Evolutionary conservation across 768 basidiomycete genomes (phyloP).

Genomic region (Kwoniella dendrophila): DNA sequence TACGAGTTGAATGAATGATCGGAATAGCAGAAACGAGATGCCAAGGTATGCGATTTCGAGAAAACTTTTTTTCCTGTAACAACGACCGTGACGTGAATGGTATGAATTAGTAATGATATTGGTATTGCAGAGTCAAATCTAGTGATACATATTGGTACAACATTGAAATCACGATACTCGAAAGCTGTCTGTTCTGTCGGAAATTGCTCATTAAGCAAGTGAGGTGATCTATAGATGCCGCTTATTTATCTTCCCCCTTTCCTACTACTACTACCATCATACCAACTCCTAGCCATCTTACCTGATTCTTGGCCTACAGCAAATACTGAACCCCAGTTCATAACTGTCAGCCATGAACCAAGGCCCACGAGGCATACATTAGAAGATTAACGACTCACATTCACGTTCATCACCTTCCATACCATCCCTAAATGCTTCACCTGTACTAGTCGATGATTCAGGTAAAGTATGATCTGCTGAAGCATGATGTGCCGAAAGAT

Average conservation of each 20-base stretch:
- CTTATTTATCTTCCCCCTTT: slow-evolving; percentile 13
- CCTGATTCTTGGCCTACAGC: slow-evolving; percentile 79
- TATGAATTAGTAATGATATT: no score
- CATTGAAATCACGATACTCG: no score
- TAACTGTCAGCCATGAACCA: not conserved
- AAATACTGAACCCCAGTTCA: slow-evolving; percentile 75
- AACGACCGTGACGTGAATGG: no score
- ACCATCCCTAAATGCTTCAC: slow-evolving; percentile 83
- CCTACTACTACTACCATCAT: slow-evolving; percentile 60
- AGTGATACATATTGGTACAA: no score
- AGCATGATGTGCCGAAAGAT: slow-evolving; percentile 45
- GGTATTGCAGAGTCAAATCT: no score
- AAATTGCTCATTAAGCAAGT: no score
- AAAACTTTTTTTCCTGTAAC: no score
- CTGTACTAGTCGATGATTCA: slow-evolving; percentile 75
- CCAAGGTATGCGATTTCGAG: no score
- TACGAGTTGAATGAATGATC: no score
- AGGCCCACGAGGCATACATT: not conserved
- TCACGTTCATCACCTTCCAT: slow-evolving; percentile 91
- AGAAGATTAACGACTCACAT: slow-evolving; percentile 62
- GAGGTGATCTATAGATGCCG: no score
- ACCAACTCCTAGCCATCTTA: slow-evolving; percentile 77
- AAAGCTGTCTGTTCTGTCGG: no score
- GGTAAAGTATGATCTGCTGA: slow-evolving; percentile 67
- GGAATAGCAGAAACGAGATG: no score